Conservation (phyloP, 768 basidiomycete genomes). For the Lactarius quietus region DNA sequence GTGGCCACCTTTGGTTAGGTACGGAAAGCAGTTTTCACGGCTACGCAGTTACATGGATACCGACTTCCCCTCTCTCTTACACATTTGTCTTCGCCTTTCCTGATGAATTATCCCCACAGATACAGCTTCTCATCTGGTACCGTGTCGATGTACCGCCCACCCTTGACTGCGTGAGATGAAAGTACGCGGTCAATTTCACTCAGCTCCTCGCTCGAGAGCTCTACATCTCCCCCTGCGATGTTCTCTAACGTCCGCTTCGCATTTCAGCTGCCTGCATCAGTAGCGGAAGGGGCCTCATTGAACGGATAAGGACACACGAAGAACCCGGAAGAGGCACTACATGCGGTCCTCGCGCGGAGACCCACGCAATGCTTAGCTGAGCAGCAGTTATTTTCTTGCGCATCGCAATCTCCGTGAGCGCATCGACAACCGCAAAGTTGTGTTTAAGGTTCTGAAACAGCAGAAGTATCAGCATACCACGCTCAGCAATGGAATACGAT, state of each 20-base stretch:
- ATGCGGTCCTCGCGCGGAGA: slow-evolving; percentile 35
- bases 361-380: slow-evolving; percentile 42
- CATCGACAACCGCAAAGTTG: slow-evolving; percentile 43
- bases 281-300: not conserved
- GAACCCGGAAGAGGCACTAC: slow-evolving; percentile 49
- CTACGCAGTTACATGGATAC: not conserved
- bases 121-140: slow-evolving; percentile 23
- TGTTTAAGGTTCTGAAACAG: slow-evolving; percentile 37
- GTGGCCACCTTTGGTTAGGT: too few species aligned
- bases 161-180: slow-evolving; percentile 36
- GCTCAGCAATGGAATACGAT: slow-evolving; percentile 20
- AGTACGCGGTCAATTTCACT: slow-evolving; percentile 40
- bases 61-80: not conserved
- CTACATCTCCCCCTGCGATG: slow-evolving; percentile 38
- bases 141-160: slow-evolving; percentile 37
- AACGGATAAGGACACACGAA: slow-evolving; percentile 31
- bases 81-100: not conserved
- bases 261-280: slow-evolving; percentile 29
- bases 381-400: slow-evolving; percentile 42
- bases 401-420: slow-evolving; percentile 38
- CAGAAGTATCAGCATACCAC: slow-evolving; percentile 20
- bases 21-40: not conserved
- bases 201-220: slow-evolving; percentile 34
- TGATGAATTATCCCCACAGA: slow-evolving; percentile 35
- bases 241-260: slow-evolving; percentile 44